A percentile compares a stretch with the other conserved stretches of the same genome.
Evolutionary conservation across 345 rosid genomes (phyloP).

Genomic region (Zanthoxylum bungeanum): DNA sequence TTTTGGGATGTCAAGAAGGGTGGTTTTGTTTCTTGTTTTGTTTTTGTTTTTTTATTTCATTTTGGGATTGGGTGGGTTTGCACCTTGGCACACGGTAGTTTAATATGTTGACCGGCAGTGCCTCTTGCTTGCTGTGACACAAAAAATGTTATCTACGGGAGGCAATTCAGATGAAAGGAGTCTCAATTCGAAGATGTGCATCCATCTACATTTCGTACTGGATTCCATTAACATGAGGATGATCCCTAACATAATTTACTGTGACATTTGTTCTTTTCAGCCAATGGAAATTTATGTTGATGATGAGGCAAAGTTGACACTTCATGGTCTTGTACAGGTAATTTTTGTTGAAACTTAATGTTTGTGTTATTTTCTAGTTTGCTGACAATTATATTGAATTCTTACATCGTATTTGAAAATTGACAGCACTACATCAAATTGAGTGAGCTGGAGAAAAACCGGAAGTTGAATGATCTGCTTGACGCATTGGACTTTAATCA

Average conservation of each 20-base stretch:
- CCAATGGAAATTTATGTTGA: slow-evolving; percentile 99
- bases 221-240: slow-evolving; percentile 63
- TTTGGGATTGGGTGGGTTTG: slow-evolving; percentile 4
- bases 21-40: background rate
- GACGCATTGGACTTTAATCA: slow-evolving; percentile 99
- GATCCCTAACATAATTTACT: slow-evolving; percentile 70
- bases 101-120: slow-evolving; percentile 21
- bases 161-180: slow-evolving; percentile 47
- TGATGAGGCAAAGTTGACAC: slow-evolving; percentile 97
- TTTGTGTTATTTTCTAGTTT: background rate
- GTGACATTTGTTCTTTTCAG: slow-evolving; percentile 86
- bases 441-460: slow-evolving; percentile 91
- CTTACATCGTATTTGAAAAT: background rate
- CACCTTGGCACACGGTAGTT: slow-evolving; percentile 11
- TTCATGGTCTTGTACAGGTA: slow-evolving; percentile 99
- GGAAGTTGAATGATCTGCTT: slow-evolving; percentile 93
- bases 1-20: slow-evolving; percentile 8
- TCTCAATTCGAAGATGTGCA: slow-evolving; percentile 47
- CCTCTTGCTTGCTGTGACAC: slow-evolving; percentile 25
- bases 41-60: no score
- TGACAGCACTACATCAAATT: slow-evolving; percentile 97
- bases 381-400: background rate
- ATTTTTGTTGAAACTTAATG: background rate
- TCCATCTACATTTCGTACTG: slow-evolving; percentile 61
- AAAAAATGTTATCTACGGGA: slow-evolving; percentile 27